Base-by-base conservation (phyloP, 768 basidiomycete species). In the Daedaleopsis nitida region DNA sequence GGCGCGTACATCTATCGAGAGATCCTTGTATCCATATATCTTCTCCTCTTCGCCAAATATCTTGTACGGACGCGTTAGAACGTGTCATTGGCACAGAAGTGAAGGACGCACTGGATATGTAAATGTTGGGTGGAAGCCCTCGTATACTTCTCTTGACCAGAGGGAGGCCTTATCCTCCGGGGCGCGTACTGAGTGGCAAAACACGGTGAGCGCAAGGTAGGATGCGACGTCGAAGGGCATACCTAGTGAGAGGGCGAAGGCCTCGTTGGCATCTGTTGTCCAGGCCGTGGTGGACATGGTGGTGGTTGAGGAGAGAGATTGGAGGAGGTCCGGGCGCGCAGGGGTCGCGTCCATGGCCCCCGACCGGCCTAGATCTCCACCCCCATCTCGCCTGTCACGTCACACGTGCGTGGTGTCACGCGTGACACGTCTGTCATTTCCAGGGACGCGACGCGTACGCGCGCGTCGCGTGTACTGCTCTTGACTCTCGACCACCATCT, bases 31-130 rank as follows among this genome's bases (percentile, higher is more conserved):
- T 2, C 96, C 96, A 72, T 96, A 98, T 58, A 98, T 89, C 77
- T 88, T 95, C 77, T 99, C 95, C 55, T 96, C 91, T 68, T 98
- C 94, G 55, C 96, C 96, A 70, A 87, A 98, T 69, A 99, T 95
- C 92, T 94, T 51, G 19, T 32, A 13, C 12, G 19, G 14, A 42
- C 17, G 38, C n/a, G 38, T 10, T 54, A 45, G 61, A n/a, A 50
- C 42, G 19, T 21, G 37, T 27, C 43, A 34, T n/a, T 34, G 34
- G 24, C 17, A 21, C 11, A 44, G 17, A 3, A 21, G 19, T 7
- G 21, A 49, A 4, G 38, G 21, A 72, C 87, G 55, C 68, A 93
- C 92, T 6, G 96, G 95, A 76, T 99, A 99, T 0, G 96, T 98
- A 77, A 98, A 99, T 4, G 80, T 77, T 2, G 96, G 96, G 62